Base-by-base conservation (phyloP, 2,329 filamentous ascomycete genomes). In the Apiospora phragmitis region DNA sequence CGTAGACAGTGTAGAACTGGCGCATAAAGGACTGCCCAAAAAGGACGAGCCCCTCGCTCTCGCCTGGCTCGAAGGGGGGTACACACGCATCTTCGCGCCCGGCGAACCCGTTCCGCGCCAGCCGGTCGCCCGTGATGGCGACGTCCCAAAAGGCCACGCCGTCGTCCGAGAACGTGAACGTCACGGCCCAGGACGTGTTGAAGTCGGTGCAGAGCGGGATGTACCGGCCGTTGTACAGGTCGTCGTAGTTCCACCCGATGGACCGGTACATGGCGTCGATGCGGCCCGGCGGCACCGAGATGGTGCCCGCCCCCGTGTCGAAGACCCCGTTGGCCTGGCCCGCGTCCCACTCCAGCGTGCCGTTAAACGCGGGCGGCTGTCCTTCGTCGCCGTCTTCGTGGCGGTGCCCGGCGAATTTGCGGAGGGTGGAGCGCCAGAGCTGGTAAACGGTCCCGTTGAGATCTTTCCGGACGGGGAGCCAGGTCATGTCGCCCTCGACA, bases 201-300 rank as follows among this genome's bases (percentile, higher is more conserved):
- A 82, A 81, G 42, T 82, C 80, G 72, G 70, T 74, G 75, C 81
- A 83, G 26, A 80, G 72, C 11, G 79, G 80, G 55, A 82, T 70
- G 55, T 77, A 73, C 0, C 79, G 69, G 35, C 75, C 75, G 0
- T 62, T 45, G 14, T 77, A 42, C 59, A 82, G 77, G 1, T 76
- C 77, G 0, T 75, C 79, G 74, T 73, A 81, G 77, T 81, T 79
- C 80, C 79, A 78, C 3, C 80, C 80, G 35, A 82, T 78, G 0
- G 78, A 77, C 41, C 71, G 71, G 72, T 82, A 82, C 45, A 82
- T 72, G 0, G 71, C 70, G 1, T 74, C 71, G 24, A 80, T 74
- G 24, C 73, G 66, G 35, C 70, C 69, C 9, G 70, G 59, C 0
- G 80, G 78, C 16, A 83, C 73, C 1, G 69, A 70, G 70, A 79